Evolutionary conservation across 2,329 filamentous ascomycete genomes (phyloP).

Genomic region (Xylaria sp.): DNA sequence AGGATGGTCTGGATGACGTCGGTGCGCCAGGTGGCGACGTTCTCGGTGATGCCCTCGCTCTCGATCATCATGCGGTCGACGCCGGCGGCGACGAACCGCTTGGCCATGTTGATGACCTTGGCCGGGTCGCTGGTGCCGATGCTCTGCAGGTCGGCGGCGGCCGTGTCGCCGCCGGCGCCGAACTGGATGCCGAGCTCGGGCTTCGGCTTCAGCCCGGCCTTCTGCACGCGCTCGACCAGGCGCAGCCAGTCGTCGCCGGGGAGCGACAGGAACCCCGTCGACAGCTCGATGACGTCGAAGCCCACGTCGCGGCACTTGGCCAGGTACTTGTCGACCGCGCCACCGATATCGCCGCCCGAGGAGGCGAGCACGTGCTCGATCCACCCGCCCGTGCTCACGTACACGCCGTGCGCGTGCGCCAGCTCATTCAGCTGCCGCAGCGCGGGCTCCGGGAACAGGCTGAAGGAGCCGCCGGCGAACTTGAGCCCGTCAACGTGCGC

Average conservation of each 20-base stretch:
- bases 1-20: slow-evolving; percentile 57
- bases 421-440: slow-evolving; percentile 52
- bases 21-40: slow-evolving; percentile 55
- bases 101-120: slow-evolving; percentile 52
- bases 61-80: slow-evolving; percentile 62
- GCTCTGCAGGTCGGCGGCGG: slow-evolving; percentile 47
- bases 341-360: slow-evolving; percentile 37
- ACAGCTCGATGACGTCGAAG: slow-evolving; percentile 58
- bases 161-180: slow-evolving; percentile 57
- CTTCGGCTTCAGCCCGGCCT: slow-evolving; percentile 53
- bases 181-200: slow-evolving; percentile 61
- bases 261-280: slow-evolving; percentile 55
- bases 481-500: slow-evolving; percentile 58
- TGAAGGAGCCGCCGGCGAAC: slow-evolving; percentile 57
- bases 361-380: slow-evolving; percentile 55
- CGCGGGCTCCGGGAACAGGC: slow-evolving; percentile 49
- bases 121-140: slow-evolving; percentile 52
- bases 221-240: slow-evolving; percentile 49
- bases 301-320: slow-evolving; percentile 54
- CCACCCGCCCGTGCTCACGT: slow-evolving; percentile 59
- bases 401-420: slow-evolving; percentile 51
- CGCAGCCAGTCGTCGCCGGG: slow-evolving; percentile 57
- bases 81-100: slow-evolving; percentile 52
- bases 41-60: slow-evolving; percentile 62
- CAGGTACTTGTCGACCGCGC: slow-evolving; percentile 55